phyloP scores from a whole-genome alignment of 371 early-diverging fungal species.

The Mortierella sp. region DNA sequence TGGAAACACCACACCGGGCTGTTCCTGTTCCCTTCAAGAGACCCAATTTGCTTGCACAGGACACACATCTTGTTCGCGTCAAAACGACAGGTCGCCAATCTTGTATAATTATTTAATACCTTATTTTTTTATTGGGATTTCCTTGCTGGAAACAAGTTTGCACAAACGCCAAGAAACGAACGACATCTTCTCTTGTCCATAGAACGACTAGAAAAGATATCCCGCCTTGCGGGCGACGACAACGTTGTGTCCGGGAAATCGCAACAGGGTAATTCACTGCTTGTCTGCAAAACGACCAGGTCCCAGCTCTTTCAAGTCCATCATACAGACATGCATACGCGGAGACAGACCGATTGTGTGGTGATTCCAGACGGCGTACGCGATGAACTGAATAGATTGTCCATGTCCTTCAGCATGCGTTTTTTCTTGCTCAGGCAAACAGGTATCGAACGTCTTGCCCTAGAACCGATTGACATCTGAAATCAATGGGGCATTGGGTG shows the following conservation, averaged over 20 bases:
- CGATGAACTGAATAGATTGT: too few species aligned
- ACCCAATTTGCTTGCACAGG: too few species aligned
- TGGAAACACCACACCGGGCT: too few species aligned
- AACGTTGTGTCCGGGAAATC: conserved; percentile 19
- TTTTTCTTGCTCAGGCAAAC: conserved; percentile 12
- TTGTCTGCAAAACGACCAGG: background rate
- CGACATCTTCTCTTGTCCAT: background rate
- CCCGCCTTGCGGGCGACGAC: conserved; percentile 27
- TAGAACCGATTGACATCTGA: conserved; percentile 20
- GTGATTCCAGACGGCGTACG: too few species aligned
- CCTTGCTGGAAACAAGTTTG: too few species aligned
- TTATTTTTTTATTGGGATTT: too few species aligned
- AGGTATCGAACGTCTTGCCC: conserved; percentile 22
- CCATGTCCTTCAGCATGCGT: background rate
- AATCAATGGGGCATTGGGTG: background rate
- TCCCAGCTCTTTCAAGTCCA: conserved; percentile 28
- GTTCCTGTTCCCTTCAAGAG: too few species aligned
- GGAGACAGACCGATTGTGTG: background rate
- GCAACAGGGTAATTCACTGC: conserved; percentile 43
- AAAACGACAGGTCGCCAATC: too few species aligned
- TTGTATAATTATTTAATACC: too few species aligned
- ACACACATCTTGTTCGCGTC: too few species aligned
- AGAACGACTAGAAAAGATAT: conserved; percentile 32
- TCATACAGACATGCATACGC: conserved; percentile 16
- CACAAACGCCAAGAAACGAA: too few species aligned